Conservation (phyloP, 495 filamentous ascomycete genomes). For the Talaromyces ruber region DNA sequence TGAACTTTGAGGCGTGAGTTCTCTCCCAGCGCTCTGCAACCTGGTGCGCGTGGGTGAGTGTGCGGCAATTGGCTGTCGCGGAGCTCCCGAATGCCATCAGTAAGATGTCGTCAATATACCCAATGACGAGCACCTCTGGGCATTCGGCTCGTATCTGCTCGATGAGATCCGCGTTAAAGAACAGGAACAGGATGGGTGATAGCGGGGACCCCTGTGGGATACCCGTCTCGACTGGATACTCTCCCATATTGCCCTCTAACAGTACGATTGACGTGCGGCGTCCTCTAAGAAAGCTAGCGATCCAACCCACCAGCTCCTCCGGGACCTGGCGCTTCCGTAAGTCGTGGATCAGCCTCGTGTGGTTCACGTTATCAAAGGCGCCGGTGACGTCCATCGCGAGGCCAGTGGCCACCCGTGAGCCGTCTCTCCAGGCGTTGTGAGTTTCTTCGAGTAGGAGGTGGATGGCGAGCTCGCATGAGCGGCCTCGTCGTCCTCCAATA, state of each 20-base stretch:
- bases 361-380: constrained; percentile 23
- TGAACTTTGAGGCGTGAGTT: too few relatives aligned
- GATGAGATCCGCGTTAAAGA: too few relatives aligned
- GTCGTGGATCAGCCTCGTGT: constrained; percentile 15
- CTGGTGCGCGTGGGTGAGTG: too few relatives aligned
- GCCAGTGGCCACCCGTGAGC: not conserved
- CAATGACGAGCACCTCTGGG: too few relatives aligned
- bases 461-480: constrained; percentile 12
- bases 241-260: not conserved
- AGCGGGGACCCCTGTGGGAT: constrained; percentile 19
- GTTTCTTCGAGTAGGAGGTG: constrained; percentile 13
- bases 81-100: too few relatives aligned
- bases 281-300: constrained; percentile 16
- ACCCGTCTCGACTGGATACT: not conserved
- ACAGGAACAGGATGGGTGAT: too few relatives aligned
- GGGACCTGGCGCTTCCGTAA: constrained; percentile 9
- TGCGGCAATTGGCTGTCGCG: too few relatives aligned
- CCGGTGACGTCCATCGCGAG: constrained; percentile 16
- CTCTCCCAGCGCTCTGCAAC: too few relatives aligned
- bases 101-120: too few relatives aligned
- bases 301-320: constrained; percentile 10
- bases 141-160: too few relatives aligned
- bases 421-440: constrained; percentile 12
- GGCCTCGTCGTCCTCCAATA: constrained; percentile 11
- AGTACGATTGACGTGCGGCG: constrained; percentile 12